Evolutionary conservation across 352 stramenopile species (phyloP).

Genomic region (Lagenidium giganteum): DNA sequence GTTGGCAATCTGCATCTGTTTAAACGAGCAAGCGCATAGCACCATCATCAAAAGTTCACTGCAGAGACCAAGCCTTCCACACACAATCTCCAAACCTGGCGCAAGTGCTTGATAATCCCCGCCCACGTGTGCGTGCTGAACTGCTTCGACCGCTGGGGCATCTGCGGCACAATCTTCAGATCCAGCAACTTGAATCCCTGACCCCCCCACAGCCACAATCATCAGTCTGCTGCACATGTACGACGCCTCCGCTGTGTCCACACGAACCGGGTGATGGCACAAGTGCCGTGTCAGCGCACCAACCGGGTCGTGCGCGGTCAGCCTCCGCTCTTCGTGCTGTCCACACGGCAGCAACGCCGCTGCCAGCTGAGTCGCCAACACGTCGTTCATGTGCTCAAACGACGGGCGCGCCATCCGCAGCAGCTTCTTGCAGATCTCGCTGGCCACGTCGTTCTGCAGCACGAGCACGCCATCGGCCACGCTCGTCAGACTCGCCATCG

Average conservation of each 20-base stretch:
- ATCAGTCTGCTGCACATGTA: too few relatives aligned
- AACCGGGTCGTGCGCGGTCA: slow-evolving; percentile 28
- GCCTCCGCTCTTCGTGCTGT: background rate
- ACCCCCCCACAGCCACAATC: background rate
- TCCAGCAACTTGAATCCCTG: slow-evolving; percentile 72
- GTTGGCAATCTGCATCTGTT: slow-evolving; percentile 64
- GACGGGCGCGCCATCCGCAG: slow-evolving; percentile 53
- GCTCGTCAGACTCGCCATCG: slow-evolving; percentile 69
- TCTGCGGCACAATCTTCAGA: slow-evolving; percentile 62
- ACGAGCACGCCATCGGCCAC: slow-evolving; percentile 57
- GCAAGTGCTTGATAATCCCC: slow-evolving; percentile 69
- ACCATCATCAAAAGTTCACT: background rate
- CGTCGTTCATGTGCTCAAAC: slow-evolving; percentile 54
- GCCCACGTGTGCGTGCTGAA: slow-evolving; percentile 73
- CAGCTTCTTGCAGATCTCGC: slow-evolving; percentile 45
- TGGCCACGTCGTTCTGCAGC: slow-evolving; percentile 66
- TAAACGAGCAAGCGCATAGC: background rate
- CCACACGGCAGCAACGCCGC: slow-evolving; percentile 40
- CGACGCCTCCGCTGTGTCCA: background rate
- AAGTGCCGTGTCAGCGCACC: slow-evolving; percentile 36
- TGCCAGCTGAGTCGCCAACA: slow-evolving; percentile 56
- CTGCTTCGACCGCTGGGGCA: slow-evolving; percentile 59
- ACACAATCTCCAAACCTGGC: slow-evolving; percentile 30
- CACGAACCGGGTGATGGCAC: slow-evolving; percentile 50
- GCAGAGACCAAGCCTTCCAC: background rate